These are phyloP conservation scores for Penicillium turbatum DNA, from an alignment of 495 filamentous ascomycete species.

Conservation along the genomic window DNA sequence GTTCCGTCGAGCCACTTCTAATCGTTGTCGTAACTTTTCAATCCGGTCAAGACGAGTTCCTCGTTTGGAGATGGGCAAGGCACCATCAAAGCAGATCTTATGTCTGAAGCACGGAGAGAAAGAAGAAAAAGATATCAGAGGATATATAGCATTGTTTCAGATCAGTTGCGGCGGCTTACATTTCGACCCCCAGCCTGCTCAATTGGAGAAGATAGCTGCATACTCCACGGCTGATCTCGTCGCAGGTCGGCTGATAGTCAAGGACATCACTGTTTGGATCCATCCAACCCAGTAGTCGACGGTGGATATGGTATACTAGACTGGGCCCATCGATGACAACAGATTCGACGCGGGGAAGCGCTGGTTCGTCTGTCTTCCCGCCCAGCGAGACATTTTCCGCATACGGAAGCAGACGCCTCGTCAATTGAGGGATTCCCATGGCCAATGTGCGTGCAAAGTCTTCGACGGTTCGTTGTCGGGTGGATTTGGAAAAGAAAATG, in stretches of 20 bases:
- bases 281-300: slow-evolving; percentile 45
- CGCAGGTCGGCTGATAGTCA: slow-evolving; percentile 58
- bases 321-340: slow-evolving; percentile 74
- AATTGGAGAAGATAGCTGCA: slow-evolving; percentile 59
- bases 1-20: slow-evolving; percentile 32
- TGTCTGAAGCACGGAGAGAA: slow-evolving; percentile 25
- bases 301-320: slow-evolving; percentile 66
- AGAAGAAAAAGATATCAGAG: not conserved
- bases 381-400: slow-evolving; percentile 46
- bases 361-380: not conserved
- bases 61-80: slow-evolving; percentile 58
- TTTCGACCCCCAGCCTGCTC: slow-evolving; percentile 42
- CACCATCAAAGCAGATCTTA: slow-evolving; percentile 74
- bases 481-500: not conserved
- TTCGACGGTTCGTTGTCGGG: not conserved
- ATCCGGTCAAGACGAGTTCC: slow-evolving; percentile 50
- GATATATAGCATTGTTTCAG: not conserved
- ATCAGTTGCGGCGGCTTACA: slow-evolving; percentile 48
- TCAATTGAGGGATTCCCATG: slow-evolving; percentile 73
- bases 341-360: slow-evolving; percentile 14
- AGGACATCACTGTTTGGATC: slow-evolving; percentile 32
- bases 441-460: not conserved
- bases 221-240: slow-evolving; percentile 52
- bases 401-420: slow-evolving; percentile 54
- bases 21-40: slow-evolving; percentile 36